Percentiles rank a stretch among this genome's conserved stretches.
Evolutionary conservation across 2,329 filamentous ascomycete genomes (phyloP).

Genomic region (Dendryphion nanum): DNA sequence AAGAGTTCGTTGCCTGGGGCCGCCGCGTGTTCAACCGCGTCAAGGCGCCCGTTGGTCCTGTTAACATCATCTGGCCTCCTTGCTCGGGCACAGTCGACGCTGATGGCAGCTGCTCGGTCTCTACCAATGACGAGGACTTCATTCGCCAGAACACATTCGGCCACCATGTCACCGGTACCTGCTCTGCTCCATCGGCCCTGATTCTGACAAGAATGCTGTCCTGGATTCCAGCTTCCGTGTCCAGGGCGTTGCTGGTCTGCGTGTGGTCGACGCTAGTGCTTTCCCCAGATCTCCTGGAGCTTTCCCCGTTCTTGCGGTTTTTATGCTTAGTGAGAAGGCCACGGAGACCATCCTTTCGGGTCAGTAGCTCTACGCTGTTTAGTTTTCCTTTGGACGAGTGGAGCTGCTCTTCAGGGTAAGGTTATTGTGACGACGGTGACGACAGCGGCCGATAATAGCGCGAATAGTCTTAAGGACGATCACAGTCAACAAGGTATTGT

Average conservation of each 20-base stretch:
- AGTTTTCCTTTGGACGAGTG: too few species aligned
- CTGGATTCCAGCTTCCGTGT: constrained; percentile 35
- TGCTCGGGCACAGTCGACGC: constrained; percentile 34
- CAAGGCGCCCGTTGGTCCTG: constrained; percentile 45
- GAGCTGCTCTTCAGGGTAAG: too few species aligned
- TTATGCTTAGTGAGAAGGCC: constrained; percentile 27
- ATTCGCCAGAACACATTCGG: constrained; percentile 16
- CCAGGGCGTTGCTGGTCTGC: constrained; percentile 49
- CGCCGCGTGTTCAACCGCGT: constrained; percentile 56
- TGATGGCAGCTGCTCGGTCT: constrained; percentile 16
- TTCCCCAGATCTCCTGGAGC: constrained; percentile 45
- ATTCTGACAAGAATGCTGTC: constrained; percentile 29
- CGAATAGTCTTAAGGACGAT: too few species aligned
- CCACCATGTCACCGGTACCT: constrained; percentile 18
- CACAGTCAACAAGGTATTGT: too few species aligned
- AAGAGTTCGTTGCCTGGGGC: constrained; percentile 54
- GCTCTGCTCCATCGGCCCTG: constrained; percentile 21
- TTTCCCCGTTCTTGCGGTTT: constrained; percentile 52
- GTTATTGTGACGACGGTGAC: too few species aligned
- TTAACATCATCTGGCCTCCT: constrained; percentile 37
- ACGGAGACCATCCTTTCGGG: constrained; percentile 19
- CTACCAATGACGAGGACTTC: constrained; percentile 14
- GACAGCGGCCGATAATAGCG: too few species aligned
- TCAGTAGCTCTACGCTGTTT: too few species aligned
- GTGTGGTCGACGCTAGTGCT: constrained; percentile 41